Evolutionary conservation across 192 early-diverging fungal species (phyloP).

Genomic region (Coemansia sp.): DNA sequence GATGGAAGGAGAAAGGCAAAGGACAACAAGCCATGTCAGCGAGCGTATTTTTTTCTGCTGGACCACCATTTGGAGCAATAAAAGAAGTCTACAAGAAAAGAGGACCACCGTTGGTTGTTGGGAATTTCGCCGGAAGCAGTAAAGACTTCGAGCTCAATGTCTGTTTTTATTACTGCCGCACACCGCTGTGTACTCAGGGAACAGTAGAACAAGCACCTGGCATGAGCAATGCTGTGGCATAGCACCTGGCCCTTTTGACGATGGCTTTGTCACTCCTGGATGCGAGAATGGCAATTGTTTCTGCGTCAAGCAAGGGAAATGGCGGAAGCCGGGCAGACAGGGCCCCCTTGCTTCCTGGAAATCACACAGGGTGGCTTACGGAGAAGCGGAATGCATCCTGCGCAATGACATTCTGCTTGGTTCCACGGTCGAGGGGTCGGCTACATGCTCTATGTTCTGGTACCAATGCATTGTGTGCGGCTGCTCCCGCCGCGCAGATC

Average conservation of each 20-base stretch:
- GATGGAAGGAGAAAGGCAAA: not conserved
- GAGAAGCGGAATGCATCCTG: not conserved
- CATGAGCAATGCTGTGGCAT: not conserved
- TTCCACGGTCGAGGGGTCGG: not conserved
- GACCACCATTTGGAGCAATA: no score
- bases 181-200: not conserved
- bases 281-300: no score
- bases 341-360: slow-evolving; percentile 2
- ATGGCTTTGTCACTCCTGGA: no score
- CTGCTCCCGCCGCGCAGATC: not conserved
- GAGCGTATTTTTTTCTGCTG: no score
- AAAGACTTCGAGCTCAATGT: not conserved
- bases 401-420: not conserved
- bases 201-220: not conserved
- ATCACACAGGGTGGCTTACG: not conserved
- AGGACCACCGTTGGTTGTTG: not conserved
- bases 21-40: not conserved
- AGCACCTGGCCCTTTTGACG: no score
- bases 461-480: not conserved
- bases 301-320: no score
- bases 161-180: not conserved
- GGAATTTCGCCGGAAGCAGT: slow-evolving; percentile 8
- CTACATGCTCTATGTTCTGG: not conserved
- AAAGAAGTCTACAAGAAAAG: not conserved
- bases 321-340: not conserved